Base-by-base conservation (phyloP, 495 filamentous ascomycete genomes). In the Aspergillus cavernicola region DNA sequence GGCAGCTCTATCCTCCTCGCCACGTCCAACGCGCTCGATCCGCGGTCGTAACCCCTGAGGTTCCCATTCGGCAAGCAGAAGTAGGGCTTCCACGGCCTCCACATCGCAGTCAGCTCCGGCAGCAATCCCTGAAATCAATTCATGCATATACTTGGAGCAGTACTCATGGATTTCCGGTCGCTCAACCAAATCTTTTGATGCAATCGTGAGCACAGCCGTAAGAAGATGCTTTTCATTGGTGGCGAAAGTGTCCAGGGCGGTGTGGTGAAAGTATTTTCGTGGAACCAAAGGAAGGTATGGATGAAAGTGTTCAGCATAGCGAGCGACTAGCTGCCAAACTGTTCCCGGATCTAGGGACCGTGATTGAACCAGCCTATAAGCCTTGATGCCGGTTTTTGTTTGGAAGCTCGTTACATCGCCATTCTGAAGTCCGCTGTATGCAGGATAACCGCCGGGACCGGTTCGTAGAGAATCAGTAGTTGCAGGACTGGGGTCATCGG, bases 21-120 rank as follows among this genome's bases (percentile, higher is more conserved):
- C 83, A 24, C 80, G 73, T 0, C 83, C 83, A 12, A 85, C 80
- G 15, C 76, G 69, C 52, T 80, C 77, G 20, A 75, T 66, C 13
- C 55, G 76, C 37, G 68, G 71, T 13, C 79, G 71, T 5, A 79
- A 69, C 4, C 78, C 78, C 31, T 85, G 83, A 0, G 83, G 82
- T 32, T 82, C 81, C 81, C 82, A 85, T 59, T 86, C 82, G 1
- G 82, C 83, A 12, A 85, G 71, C 9, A 86, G 60, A 8, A 86
- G 70, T 7, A 86, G 66, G 20, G 83, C 78, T 59, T 86, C 82
- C n/a, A 85, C 81, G 13, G 82, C 79, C 61, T 83, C 83, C 0
- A 86, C 79, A 44, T 80, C 79, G 38, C 78, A 82, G 51, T 82
- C 77, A 9, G 76, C 75, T 5, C 82, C 82, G 23, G 81, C 80